These are phyloP conservation scores for Aspergillus transmontanensis DNA, from an alignment of 2,329 filamentous ascomycete genomes.

Conservation along the genomic window DNA sequence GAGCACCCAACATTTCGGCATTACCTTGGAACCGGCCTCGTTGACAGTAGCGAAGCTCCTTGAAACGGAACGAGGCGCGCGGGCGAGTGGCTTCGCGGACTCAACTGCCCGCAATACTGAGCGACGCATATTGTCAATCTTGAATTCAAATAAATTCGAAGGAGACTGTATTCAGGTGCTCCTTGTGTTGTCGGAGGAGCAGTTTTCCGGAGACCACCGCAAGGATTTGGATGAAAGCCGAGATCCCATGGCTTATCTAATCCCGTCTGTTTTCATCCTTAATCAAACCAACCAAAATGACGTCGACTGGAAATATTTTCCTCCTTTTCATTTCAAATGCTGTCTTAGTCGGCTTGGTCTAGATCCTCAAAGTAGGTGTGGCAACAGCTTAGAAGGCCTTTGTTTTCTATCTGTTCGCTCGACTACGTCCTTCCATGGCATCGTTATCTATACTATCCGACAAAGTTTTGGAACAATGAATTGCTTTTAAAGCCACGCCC, in stretches of 20 bases:
- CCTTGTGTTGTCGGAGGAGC: conserved; percentile 13
- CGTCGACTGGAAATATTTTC: not conserved
- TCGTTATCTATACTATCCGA: not conserved
- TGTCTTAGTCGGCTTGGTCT: not conserved
- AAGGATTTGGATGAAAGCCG: conserved; percentile 18
- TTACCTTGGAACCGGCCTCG: conserved; percentile 38
- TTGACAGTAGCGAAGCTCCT: conserved; percentile 41
- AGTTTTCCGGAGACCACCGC: conserved; percentile 15
- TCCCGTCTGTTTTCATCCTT: conserved; percentile 10
- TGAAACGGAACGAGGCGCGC: conserved; percentile 36
- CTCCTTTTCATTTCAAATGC: too few relatives aligned
- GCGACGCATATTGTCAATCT: conserved; percentile 38
- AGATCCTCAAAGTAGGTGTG: not conserved
- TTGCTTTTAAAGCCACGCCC: not conserved
- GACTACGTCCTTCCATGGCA: not conserved
- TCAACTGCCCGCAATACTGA: conserved; percentile 43
- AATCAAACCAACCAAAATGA: not conserved
- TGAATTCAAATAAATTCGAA: conserved; percentile 3
- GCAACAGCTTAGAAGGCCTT: not conserved
- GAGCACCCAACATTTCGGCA: not conserved
- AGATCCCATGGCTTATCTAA: conserved; percentile 33
- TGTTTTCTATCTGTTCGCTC: not conserved
- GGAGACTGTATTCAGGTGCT: conserved; percentile 11
- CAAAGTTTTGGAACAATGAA: not conserved
- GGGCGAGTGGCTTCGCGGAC: conserved; percentile 39